Evolutionary conservation across 2,329 filamentous ascomycete genomes (phyloP).

Genomic region (Esteya vermicola): DNA sequence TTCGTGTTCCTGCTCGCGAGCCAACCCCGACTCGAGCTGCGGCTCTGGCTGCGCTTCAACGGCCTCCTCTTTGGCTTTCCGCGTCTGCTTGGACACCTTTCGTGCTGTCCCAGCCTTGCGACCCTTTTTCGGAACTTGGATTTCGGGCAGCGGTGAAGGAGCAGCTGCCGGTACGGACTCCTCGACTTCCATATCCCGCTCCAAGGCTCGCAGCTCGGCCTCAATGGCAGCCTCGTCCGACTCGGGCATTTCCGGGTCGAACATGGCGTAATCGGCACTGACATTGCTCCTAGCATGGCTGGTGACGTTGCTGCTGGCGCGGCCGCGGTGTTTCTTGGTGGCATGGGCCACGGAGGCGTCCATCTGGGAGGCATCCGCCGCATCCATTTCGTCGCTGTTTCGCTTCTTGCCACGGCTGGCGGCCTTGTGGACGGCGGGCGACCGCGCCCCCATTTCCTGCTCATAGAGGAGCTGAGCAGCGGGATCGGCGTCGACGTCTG

Average conservation of each 20-base stretch:
- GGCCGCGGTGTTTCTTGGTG: conserved; percentile 45
- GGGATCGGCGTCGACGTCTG: conserved; percentile 18
- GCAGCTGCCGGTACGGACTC: conserved; percentile 11
- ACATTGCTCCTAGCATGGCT: conserved; percentile 27
- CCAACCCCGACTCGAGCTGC: too few relatives aligned
- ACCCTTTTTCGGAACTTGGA: conserved; percentile 37
- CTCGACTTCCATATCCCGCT: conserved; percentile 30
- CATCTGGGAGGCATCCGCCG: conserved; percentile 24
- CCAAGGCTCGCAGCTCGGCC: conserved; percentile 33
- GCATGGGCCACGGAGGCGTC: conserved; percentile 36
- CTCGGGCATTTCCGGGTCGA: conserved; percentile 31
- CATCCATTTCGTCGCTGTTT: conserved; percentile 43
- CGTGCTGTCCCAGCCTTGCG: conserved; percentile 31
- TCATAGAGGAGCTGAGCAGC: too few relatives aligned
- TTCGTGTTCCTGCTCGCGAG: background rate
- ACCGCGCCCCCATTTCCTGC: background rate
- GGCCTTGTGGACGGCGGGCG: background rate
- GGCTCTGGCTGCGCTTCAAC: conserved; percentile 1
- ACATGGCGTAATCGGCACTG: conserved; percentile 30
- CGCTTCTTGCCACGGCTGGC: conserved; percentile 45
- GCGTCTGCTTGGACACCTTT: conserved; percentile 38
- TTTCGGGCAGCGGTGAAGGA: conserved; percentile 17
- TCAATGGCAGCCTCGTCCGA: conserved; percentile 34
- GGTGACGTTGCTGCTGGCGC: conserved; percentile 23
- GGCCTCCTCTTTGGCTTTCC: conserved; percentile 24